Evolutionary conservation across 306 rosid genomes (phyloP).

Genomic region (Quercus glauca): DNA sequence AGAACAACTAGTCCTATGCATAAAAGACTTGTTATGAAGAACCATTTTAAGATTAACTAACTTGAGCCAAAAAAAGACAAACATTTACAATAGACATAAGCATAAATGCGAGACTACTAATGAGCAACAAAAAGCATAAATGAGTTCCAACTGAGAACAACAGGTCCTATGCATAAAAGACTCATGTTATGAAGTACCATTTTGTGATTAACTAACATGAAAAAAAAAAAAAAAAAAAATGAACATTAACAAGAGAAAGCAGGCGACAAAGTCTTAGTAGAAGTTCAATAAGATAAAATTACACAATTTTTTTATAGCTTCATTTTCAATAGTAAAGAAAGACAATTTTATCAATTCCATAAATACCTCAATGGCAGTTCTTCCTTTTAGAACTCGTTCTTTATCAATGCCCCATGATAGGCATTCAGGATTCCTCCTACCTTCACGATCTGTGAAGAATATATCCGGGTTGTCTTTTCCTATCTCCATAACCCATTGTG

Average conservation of each 20-base stretch:
- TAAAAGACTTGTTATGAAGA: slow-evolving; percentile 3
- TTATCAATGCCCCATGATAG: slow-evolving; percentile 93
- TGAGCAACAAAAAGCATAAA: no score
- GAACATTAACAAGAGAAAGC: neutral
- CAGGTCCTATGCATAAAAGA: slow-evolving; percentile 4
- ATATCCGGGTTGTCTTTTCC: slow-evolving; percentile 87
- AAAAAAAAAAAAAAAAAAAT: neutral
- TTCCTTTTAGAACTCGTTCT: slow-evolving; percentile 88
- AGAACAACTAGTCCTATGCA: neutral
- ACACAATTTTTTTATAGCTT: neutral
- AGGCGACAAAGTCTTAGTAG: neutral
- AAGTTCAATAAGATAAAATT: neutral
- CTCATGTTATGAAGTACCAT: neutral
- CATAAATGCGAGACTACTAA: no score
- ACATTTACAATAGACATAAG: neutral
- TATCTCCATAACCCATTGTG: slow-evolving; percentile 89
- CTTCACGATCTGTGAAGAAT: slow-evolving; percentile 96
- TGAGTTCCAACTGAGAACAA: neutral
- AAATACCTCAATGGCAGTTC: slow-evolving; percentile 93
- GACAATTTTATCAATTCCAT: neutral
- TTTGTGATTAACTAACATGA: neutral
- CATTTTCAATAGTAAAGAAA: slow-evolving; percentile 8
- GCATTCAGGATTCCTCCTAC: slow-evolving; percentile 90
- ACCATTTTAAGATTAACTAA: neutral
- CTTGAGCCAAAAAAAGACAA: neutral